A percentile compares a stretch with the other conserved stretches of the same genome.
Evolutionary conservation across 1,139 yeast genomes (phyloP).

Genomic region (Hyphopichia fennica): DNA sequence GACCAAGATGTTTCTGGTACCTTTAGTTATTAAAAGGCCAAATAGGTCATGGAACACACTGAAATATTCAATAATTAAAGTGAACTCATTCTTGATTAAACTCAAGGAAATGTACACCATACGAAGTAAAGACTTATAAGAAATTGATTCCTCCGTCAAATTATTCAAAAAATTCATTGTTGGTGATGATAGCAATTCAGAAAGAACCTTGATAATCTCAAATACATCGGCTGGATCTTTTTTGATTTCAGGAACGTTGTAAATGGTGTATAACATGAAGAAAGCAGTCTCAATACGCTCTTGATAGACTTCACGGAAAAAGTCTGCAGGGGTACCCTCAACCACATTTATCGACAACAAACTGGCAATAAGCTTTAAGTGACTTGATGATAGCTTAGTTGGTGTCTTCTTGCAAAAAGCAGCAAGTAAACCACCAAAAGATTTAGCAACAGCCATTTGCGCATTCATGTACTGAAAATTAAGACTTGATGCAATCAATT

Average conservation of each 20-base stretch:
- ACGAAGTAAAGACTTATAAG: constrained; percentile 62
- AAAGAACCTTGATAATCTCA: constrained; percentile 38
- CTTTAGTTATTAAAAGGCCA: constrained; percentile 58
- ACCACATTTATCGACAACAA: constrained; percentile 53
- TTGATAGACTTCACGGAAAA: constrained; percentile 52
- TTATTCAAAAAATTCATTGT: constrained; percentile 47
- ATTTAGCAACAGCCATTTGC: constrained; percentile 67
- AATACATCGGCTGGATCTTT: constrained; percentile 29
- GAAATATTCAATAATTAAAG: constrained; percentile 46
- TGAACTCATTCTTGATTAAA: constrained; percentile 41
- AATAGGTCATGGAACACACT: constrained; percentile 57
- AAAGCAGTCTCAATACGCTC: constrained; percentile 73
- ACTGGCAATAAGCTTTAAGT: constrained; percentile 46
- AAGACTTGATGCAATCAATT: constrained; percentile 59
- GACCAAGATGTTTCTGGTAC: constrained; percentile 53
- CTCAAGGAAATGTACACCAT: constrained; percentile 52
- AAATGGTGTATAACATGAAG: constrained; percentile 54
- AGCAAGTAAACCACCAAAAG: constrained; percentile 77
- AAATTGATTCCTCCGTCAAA: constrained; percentile 37
- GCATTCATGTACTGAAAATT: constrained; percentile 66
- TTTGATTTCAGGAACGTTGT: constrained; percentile 26
- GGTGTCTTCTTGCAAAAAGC: constrained; percentile 52
- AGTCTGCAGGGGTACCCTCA: constrained; percentile 52
- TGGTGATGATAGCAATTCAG: constrained; percentile 45
- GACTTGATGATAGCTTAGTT: constrained; percentile 31